phyloP scores from a whole-genome alignment of 1,139 yeast species.

The Blastobotrys niveus region DNA sequence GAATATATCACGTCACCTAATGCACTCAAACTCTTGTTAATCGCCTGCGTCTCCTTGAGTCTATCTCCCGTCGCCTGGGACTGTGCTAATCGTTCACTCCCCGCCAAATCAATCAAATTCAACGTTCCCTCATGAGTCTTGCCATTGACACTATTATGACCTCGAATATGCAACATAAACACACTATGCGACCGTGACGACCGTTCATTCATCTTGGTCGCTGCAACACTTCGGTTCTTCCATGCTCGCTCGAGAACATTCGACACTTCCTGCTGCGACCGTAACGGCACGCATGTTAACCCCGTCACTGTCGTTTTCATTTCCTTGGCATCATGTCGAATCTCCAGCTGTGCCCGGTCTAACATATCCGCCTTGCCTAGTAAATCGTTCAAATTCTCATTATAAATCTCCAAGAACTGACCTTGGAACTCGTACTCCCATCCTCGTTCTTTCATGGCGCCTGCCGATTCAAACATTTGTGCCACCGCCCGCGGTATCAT shows the following conservation, averaged over 20 bases:
- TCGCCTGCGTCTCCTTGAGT: conserved; percentile 80
- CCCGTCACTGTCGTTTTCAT: conserved; percentile 57
- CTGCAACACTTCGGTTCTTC: conserved; percentile 61
- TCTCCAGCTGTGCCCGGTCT: conserved; percentile 50
- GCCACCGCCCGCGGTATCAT: conserved; percentile 74
- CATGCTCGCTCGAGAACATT: conserved; percentile 50
- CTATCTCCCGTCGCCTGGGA: conserved; percentile 71
- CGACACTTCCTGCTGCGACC: conserved; percentile 47
- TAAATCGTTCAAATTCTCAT: conserved; percentile 72
- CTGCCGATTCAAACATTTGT: conserved; percentile 62
- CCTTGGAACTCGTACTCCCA: conserved; percentile 68
- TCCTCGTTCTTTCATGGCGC: conserved; percentile 46
- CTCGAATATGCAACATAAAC: conserved; percentile 58
- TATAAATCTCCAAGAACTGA: conserved; percentile 84
- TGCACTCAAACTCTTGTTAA: conserved; percentile 81
- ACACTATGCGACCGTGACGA: conserved; percentile 74
- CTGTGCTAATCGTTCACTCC: conserved; percentile 75
- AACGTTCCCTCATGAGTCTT: conserved; percentile 54
- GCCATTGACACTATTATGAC: conserved; percentile 48
- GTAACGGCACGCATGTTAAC: conserved; percentile 46
- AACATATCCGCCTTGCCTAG: conserved; percentile 37
- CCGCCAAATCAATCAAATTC: conserved; percentile 79
- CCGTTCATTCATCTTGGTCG: conserved; percentile 73
- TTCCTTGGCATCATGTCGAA: conserved; percentile 58
- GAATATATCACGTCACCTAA: conserved; percentile 88